Conservation (phyloP, 257 asterid species). For the Gynochthodes officinalis region DNA sequence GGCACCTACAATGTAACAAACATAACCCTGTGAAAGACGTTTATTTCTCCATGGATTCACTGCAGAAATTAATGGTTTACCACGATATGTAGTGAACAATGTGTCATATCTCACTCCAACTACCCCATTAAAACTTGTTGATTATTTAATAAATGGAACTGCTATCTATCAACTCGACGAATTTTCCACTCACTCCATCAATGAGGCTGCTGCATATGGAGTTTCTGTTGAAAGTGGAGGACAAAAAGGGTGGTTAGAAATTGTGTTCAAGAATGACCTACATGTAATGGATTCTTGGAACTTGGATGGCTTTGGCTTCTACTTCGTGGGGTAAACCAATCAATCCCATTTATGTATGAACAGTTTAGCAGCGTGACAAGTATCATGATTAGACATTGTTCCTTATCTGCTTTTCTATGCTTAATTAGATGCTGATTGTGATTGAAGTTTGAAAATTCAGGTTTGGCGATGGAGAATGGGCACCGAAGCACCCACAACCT, state of each 20-base stretch:
- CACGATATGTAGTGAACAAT: slow-evolving; percentile 45
- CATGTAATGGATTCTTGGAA: slow-evolving; percentile 56
- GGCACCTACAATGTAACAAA: slow-evolving; percentile 69
- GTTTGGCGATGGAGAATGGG: slow-evolving; percentile 59
- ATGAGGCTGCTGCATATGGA: slow-evolving; percentile 23
- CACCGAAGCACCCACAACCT: slow-evolving; percentile 46
- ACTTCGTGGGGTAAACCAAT: slow-evolving; percentile 54
- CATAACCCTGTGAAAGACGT: slow-evolving; percentile 62
- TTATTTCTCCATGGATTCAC: slow-evolving; percentile 48
- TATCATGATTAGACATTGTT: no score
- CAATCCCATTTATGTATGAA: background rate
- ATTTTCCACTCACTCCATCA: slow-evolving; percentile 43
- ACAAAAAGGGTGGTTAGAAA: slow-evolving; percentile 70
- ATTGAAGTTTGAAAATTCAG: slow-evolving; percentile 17
- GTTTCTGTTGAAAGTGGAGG: slow-evolving; percentile 49
- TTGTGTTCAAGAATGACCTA: slow-evolving; percentile 48
- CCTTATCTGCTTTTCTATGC: background rate
- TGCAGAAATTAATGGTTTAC: slow-evolving; percentile 14
- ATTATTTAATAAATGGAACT: slow-evolving; percentile 52
- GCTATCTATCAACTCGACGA: slow-evolving; percentile 55
- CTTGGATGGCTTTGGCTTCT: slow-evolving; percentile 68
- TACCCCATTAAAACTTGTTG: slow-evolving; percentile 64
- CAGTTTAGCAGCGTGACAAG: no score
- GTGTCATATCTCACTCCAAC: slow-evolving; percentile 47
- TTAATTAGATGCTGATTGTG: background rate